These are phyloP conservation scores for Pholiota microspora DNA, from an alignment of 768 basidiomycete species.

Conservation along the genomic window DNA sequence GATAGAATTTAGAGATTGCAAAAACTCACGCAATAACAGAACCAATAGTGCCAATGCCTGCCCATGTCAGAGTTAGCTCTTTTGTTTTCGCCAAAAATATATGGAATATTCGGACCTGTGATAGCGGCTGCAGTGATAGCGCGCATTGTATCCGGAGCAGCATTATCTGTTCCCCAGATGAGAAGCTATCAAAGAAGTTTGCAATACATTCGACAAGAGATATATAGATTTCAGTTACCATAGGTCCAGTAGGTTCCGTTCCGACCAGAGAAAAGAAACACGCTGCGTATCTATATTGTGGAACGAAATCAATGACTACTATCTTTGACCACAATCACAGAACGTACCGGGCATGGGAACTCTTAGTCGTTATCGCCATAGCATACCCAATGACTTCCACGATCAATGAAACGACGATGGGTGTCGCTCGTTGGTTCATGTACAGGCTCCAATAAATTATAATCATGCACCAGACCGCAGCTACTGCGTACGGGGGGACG, in stretches of 20 bases:
- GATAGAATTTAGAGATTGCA: neutral
- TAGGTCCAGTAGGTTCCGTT: conserved; percentile 31
- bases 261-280: conserved; percentile 41
- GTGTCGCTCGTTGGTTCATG: conserved; percentile 27
- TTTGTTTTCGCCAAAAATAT: neutral
- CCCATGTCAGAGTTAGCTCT: neutral
- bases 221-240: too few relatives aligned
- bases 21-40: conserved; percentile 38
- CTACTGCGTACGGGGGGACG: conserved; percentile 40
- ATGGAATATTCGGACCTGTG: conserved; percentile 23
- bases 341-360: conserved; percentile 29
- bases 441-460: conserved; percentile 32
- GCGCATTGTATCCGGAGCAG: conserved; percentile 43
- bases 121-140: conserved; percentile 41
- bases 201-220: too few relatives aligned
- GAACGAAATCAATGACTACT: conserved; percentile 5
- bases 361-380: conserved; percentile 36
- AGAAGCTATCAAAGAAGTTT: conserved; percentile 26
- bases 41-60: conserved; percentile 41
- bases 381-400: conserved; percentile 39
- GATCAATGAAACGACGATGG: conserved; percentile 29
- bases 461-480: conserved; percentile 34
- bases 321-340: neutral
- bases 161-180: conserved; percentile 47
- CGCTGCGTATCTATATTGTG: conserved; percentile 32